phyloP scores from a whole-genome alignment of 2,329 filamentous ascomycete genomes.

The Monilinia fructicola region DNA sequence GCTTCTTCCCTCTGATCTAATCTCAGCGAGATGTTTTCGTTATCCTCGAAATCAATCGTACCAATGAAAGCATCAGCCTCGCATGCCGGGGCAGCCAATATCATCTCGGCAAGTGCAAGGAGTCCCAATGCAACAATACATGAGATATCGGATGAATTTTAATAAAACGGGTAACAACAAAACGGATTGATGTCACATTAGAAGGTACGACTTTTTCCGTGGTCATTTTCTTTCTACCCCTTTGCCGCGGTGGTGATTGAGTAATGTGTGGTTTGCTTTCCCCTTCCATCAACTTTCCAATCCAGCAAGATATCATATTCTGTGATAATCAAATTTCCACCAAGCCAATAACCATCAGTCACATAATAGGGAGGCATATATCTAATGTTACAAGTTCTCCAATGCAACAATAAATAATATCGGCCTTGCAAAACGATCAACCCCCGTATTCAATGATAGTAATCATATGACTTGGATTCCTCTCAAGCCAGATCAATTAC shows the following conservation, averaged over 20 bases:
- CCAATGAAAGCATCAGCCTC: too few relatives aligned
- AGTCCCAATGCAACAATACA: too few relatives aligned
- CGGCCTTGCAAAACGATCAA: background rate
- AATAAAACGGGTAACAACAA: background rate
- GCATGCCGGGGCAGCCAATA: background rate
- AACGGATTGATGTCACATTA: background rate
- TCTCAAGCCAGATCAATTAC: background rate
- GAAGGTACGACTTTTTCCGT: background rate
- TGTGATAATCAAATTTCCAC: background rate
- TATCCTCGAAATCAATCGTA: too few relatives aligned
- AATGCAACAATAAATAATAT: constrained; percentile 2
- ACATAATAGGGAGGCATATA: background rate
- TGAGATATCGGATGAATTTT: too few relatives aligned
- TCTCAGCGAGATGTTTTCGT: background rate
- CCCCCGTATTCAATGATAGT: background rate
- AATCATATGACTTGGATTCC: background rate
- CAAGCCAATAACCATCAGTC: background rate
- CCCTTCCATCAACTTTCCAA: background rate
- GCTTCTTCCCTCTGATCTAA: background rate
- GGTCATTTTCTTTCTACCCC: background rate
- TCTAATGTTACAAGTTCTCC: background rate
- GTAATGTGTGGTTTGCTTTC: background rate
- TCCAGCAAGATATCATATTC: background rate
- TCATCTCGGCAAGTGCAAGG: background rate
- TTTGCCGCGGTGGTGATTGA: background rate